Evolutionary conservation across 352 stramenopile genomes (phyloP), one percentile per base, ranked within the genome.

Genomic region (Phytopythium chamaehyphon): DNA sequence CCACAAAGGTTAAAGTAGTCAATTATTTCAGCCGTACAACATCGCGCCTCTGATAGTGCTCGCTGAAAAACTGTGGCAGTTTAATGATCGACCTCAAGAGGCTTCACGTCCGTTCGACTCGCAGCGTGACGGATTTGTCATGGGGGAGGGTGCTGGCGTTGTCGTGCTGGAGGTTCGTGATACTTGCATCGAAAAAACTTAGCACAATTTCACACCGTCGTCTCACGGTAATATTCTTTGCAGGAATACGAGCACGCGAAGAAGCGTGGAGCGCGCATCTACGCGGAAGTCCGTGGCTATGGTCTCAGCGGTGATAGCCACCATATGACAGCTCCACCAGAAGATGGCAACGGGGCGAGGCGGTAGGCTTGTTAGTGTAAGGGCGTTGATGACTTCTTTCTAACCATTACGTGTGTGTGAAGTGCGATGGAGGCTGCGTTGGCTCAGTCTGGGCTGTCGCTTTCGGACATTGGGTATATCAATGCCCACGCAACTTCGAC

Each of bases 401-500:
- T n/a, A n/a, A n/a, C n/a, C n/a, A n/a, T n/a, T n/a, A n/a, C n/a
- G n/a, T 35, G 42, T 21, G n/a, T 2, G 10, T 18, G 54, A 61
- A 86, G 67, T 57, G 93, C 94, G 12, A 99, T 99, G 96, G 38
- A 77, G 44, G 79, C 89, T 24, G 95, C 96, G 10, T 54, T 99
- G 31, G 56, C 64, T 28, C 75, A 95, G 58, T 86, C 90, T 1
- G 77, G 74, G 2, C 53, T 96, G 19, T 51, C 63, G 7, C 31
- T 78, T n/a, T 83, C 89, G 23, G 82, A 96, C 42, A 87, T 99
- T 21, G 94, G 96, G 24, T 99, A 99, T 64, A 91, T 99, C 35
- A 99, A 99, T 58, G 94, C 96, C 4, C 97, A 99, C 62, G 96
- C 96, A 5, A 99, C 97, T 8, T 98, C 90, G n/a, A 99, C 97